Conservation (phyloP, 768 basidiomycete species). For the Coprinopsis cinerea region DNA sequence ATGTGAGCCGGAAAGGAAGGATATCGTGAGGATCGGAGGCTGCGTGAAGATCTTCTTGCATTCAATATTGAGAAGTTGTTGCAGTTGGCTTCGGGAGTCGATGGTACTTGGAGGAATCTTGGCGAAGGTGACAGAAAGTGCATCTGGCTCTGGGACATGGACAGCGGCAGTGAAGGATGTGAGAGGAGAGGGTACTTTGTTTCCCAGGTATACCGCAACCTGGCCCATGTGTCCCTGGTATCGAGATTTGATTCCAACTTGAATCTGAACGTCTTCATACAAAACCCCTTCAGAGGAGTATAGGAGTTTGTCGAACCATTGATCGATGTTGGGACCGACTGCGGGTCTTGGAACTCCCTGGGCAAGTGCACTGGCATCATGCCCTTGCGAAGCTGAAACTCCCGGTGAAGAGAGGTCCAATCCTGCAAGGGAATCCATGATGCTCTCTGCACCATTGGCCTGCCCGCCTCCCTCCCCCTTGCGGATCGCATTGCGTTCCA, state of each 20-base stretch:
- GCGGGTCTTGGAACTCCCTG: slow-evolving; percentile 50
- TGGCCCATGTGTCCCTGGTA: slow-evolving; percentile 95
- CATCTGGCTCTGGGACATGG: slow-evolving; percentile 64
- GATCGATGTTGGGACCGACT: slow-evolving; percentile 68
- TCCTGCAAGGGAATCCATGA: slow-evolving; percentile 75
- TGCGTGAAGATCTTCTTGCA: slow-evolving; percentile 82
- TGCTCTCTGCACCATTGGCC: slow-evolving; percentile 40
- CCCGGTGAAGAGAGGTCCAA: slow-evolving; percentile 52
- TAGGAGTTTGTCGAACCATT: slow-evolving; percentile 83
- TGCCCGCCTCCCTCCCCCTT: slow-evolving; percentile 36
- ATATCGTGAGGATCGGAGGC: slow-evolving; percentile 77
- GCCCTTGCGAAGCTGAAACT: slow-evolving; percentile 11
- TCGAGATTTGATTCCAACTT: slow-evolving; percentile 93
- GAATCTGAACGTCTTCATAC: slow-evolving; percentile 93
- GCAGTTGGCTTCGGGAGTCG: slow-evolving; percentile 78
- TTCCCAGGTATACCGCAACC: slow-evolving; percentile 91
- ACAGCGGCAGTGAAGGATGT: slow-evolving; percentile 86
- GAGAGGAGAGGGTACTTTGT: slow-evolving; percentile 87
- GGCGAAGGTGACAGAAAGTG: slow-evolving; percentile 77
- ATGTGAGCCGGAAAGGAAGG: slow-evolving; percentile 89
- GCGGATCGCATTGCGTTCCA: slow-evolving; percentile 63
- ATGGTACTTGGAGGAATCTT: slow-evolving; percentile 87
- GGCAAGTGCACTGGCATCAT: slow-evolving; percentile 12
- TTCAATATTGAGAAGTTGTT: slow-evolving; percentile 90
- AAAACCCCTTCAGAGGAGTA: slow-evolving; percentile 82